Percentiles rank a stretch among this genome's conserved stretches.
Evolutionary conservation across 805 yeast genomes (phyloP).

Genomic region (Lipomyces spencermartinsiae): DNA sequence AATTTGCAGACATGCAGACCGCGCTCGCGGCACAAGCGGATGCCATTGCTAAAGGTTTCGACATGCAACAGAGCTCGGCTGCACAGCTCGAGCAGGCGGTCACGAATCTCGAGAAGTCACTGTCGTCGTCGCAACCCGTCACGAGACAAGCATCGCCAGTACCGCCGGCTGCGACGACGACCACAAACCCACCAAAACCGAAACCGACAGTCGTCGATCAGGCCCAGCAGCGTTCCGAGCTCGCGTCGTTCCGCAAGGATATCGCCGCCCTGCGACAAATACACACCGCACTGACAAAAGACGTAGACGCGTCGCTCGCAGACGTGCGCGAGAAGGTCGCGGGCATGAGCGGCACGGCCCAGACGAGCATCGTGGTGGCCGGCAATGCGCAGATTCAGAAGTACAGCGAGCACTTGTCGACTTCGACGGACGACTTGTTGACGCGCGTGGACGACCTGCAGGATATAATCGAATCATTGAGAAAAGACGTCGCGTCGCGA

Average conservation of each 20-base stretch:
- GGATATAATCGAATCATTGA: constrained; percentile 84
- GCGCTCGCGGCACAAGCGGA: constrained; percentile 40
- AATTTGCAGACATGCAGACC: constrained; percentile 41
- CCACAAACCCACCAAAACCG: constrained; percentile 12
- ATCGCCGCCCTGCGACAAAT: constrained; percentile 64
- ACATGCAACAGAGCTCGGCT: constrained; percentile 28
- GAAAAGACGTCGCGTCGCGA: constrained; percentile 90
- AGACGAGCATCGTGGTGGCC: constrained; percentile 27
- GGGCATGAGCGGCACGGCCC: constrained; percentile 13
- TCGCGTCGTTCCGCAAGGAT: constrained; percentile 62
- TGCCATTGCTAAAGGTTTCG: constrained; percentile 37
- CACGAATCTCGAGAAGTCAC: constrained; percentile 12
- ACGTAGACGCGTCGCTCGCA: constrained; percentile 53
- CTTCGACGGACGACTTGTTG: constrained; percentile 74
- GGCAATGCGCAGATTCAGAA: constrained; percentile 69
- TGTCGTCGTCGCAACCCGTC: constrained; percentile 10
- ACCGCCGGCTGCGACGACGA: constrained; percentile 5
- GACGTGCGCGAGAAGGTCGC: constrained; percentile 55
- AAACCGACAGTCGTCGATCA: not conserved
- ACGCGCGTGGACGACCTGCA: constrained; percentile 89
- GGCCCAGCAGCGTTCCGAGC: constrained; percentile 42
- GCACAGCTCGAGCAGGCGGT: constrained; percentile 20
- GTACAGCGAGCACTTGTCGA: constrained; percentile 74
- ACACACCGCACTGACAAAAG: constrained; percentile 53
- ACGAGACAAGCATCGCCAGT: constrained; percentile 20